Conservation (phyloP, 441 rosid genomes). For the Cnidoscolus chayamansa region DNA sequence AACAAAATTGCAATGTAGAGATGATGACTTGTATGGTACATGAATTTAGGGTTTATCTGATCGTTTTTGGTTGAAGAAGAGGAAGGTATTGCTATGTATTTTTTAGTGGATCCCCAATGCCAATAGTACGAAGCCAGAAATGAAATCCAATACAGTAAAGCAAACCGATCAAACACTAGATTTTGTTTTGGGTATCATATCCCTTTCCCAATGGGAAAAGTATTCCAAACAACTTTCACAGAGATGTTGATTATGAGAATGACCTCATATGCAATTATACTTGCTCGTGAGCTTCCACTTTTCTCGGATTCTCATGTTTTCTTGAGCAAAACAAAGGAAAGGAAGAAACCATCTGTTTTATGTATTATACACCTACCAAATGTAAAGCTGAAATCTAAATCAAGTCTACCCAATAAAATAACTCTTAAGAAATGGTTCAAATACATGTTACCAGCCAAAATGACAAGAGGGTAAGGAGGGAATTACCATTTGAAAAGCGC, state of each 20-base stretch:
- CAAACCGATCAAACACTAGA: neutral
- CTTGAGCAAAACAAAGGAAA: neutral
- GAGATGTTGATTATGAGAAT: neutral
- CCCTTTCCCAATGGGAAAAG: constrained; percentile 1
- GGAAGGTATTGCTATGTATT: neutral
- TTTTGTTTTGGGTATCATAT: neutral
- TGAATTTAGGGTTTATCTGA: neutral
- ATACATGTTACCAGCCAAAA: too few species aligned
- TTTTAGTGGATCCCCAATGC: neutral
- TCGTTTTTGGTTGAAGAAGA: neutral
- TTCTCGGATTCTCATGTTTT: constrained; percentile 18
- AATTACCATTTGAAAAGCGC: too few species aligned
- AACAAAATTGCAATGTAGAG: too few species aligned
- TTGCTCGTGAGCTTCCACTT: constrained; percentile 5
- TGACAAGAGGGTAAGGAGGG: too few species aligned
- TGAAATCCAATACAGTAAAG: neutral
- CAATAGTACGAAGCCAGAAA: neutral
- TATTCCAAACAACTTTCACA: neutral
- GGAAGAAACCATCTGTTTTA: too few species aligned
- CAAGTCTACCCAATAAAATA: too few species aligned
- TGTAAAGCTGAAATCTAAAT: too few species aligned
- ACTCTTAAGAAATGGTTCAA: too few species aligned
- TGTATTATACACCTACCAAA: too few species aligned
- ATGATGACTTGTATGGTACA: too few species aligned
- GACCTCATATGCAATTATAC: neutral